phyloP scores from a whole-genome alignment of 306 rosid genomes.

The Citrullus amarus region DNA sequence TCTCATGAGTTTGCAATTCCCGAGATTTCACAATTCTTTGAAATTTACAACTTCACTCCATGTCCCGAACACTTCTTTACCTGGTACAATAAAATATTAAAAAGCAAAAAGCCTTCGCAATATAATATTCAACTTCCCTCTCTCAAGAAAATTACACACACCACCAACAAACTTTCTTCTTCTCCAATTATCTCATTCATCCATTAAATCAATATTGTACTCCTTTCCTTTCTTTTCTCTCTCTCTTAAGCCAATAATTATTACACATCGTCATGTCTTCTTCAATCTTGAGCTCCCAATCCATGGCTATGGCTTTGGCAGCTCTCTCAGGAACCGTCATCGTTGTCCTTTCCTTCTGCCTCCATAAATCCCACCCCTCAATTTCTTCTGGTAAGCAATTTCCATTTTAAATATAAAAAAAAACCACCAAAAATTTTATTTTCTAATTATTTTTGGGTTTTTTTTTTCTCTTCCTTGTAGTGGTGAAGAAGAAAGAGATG shows the following conservation, averaged over 20 bases:
- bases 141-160: background rate
- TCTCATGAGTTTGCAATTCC: too few species aligned
- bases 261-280: background rate
- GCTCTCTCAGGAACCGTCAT: constrained; percentile 84
- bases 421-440: background rate
- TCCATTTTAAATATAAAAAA: background rate
- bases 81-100: too few species aligned
- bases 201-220: background rate
- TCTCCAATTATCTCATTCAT: background rate
- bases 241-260: background rate
- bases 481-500: constrained; percentile 25
- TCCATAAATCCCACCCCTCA: constrained; percentile 46
- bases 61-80: too few species aligned
- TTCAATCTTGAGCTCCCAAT: constrained; percentile 50
- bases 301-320: constrained; percentile 63
- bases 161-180: background rate
- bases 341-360: constrained; percentile 51
- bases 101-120: too few species aligned
- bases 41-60: too few species aligned
- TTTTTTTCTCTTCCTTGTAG: constrained; percentile 12
- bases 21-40: too few species aligned
- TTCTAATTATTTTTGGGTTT: background rate
- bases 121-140: background rate
- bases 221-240: too few species aligned
- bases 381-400: constrained; percentile 50